Evolutionary conservation across 805 yeast species (phyloP), one percentile per base, ranked within the genome.

Genomic region (Kregervanrija pseudodelftensis): DNA sequence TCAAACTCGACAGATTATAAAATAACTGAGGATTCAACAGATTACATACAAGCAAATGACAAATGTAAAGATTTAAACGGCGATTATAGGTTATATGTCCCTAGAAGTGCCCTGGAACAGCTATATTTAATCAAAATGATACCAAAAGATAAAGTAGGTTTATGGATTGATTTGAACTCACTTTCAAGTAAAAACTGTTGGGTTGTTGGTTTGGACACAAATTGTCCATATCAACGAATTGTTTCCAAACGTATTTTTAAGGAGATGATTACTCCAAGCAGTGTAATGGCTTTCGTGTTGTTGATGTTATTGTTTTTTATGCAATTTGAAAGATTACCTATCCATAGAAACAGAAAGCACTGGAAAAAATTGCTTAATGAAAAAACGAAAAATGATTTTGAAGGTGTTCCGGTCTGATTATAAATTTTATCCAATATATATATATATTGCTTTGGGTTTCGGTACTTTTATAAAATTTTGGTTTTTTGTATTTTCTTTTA

Each of bases 121-220:
- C 47, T 42, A 3, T 48, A 46, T 45, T 51, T 70, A 14, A 45
- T 49, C 1, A 36, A 43, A 3, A 37, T 46, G 3, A 35, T 68
- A 22, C 51, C 53, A 0, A 35, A 43, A 0, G 48, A 53, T 3
- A 59, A 63, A 12, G 61, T 52, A 11, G 75, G 76, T 0, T 66
- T 79, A 0, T 90, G 97, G 97, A 76, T 88, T 3, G 88, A 87
- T 63, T 53, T 88, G 50, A 90, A 91, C 58, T 86, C 90, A 13
- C 71, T 91, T 16, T 75, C 86, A 1, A 79, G 80, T 15, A 64
- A 73, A 3, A 75, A 79, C 44, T 90, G 98, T 57, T 91, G 93
- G 90, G 89, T 89, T 4, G 96, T 95, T 1, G 96, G 95, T 0
- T 77, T 87, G 0, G 70, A 76, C 49, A 82, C 91, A 0, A 58